Conservation (phyloP, 2,329 filamentous ascomycete species). For the Claviceps maximensis region DNA sequence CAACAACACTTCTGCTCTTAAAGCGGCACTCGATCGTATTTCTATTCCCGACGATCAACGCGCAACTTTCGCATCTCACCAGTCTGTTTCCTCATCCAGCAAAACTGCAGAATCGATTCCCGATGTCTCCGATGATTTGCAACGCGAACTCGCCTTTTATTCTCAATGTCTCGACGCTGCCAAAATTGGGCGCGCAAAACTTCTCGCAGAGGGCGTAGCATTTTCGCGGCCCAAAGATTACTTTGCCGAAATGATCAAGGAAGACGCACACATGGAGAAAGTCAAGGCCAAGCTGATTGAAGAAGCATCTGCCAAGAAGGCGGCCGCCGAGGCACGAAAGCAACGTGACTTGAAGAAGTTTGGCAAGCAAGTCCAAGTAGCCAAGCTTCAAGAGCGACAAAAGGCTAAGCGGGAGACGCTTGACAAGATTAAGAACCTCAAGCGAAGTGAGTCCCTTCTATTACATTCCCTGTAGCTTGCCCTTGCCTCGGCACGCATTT, state of each 20-base stretch:
- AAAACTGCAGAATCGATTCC: slow-evolving; percentile 54
- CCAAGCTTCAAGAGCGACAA: slow-evolving; percentile 85
- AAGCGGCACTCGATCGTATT: slow-evolving; percentile 67
- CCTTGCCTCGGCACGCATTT: background rate
- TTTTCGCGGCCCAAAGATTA: slow-evolving; percentile 89
- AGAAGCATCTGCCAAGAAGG: slow-evolving; percentile 85
- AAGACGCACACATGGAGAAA: slow-evolving; percentile 94
- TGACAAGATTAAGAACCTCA: slow-evolving; percentile 88
- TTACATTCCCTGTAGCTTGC: background rate
- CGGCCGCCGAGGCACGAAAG: slow-evolving; percentile 77
- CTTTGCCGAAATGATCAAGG: slow-evolving; percentile 99
- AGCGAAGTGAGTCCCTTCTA: slow-evolving; percentile 62
- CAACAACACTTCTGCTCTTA: slow-evolving; percentile 87
- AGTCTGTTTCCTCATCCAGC: slow-evolving; percentile 56
- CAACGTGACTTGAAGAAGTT: slow-evolving; percentile 97
- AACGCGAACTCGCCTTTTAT: slow-evolving; percentile 87
- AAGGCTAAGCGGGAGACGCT: slow-evolving; percentile 87
- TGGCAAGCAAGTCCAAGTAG: slow-evolving; percentile 94
- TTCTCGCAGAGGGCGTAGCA: slow-evolving; percentile 70
- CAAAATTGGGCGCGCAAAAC: slow-evolving; percentile 53
- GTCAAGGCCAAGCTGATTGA: slow-evolving; percentile 89
- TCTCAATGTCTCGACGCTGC: slow-evolving; percentile 74
- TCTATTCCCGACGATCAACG: slow-evolving; percentile 48
- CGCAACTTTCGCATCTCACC: slow-evolving; percentile 72
- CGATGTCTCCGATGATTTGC: slow-evolving; percentile 82